Evolutionary conservation across 305 asterid genomes (phyloP).

Genomic region (Fraxinus sp.): DNA sequence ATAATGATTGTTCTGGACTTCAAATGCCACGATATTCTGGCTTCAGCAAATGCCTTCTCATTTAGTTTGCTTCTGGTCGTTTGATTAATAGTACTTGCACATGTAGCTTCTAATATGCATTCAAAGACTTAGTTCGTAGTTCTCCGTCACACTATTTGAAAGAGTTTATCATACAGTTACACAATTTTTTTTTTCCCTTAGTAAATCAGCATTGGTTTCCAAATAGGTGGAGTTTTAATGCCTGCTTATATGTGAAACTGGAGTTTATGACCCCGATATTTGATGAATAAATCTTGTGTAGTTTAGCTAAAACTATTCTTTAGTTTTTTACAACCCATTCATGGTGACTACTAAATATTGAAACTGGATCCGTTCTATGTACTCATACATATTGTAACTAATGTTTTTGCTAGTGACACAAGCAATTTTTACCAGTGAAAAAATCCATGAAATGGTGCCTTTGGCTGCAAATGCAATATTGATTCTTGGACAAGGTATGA

Average conservation of each 20-base stretch:
- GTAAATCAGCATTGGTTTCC: neutral
- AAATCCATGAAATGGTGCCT: slow-evolving; percentile 69
- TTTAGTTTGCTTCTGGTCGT: neutral
- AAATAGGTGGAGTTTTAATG: neutral
- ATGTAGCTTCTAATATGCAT: neutral
- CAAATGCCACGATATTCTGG: neutral
- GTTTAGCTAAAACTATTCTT: neutral
- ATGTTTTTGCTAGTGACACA: slow-evolving; percentile 45
- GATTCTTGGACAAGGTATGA: slow-evolving; percentile 82
- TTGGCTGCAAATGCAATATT: slow-evolving; percentile 60
- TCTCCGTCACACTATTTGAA: neutral
- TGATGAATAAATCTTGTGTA: neutral
- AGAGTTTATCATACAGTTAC: neutral
- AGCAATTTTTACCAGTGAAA: slow-evolving; percentile 71
- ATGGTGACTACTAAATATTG: slow-evolving; percentile 8
- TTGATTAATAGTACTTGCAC: neutral
- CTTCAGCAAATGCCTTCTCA: neutral
- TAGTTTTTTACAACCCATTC: neutral
- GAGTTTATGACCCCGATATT: neutral
- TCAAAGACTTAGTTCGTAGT: neutral
- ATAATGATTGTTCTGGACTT: neutral
- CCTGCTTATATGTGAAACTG: neutral
- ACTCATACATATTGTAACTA: slow-evolving; percentile 14
- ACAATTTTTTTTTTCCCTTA: neutral
- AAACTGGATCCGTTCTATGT: neutral